Conservation (phyloP, 306 rosid species). For the Ammopiptanthus mongolicus region DNA sequence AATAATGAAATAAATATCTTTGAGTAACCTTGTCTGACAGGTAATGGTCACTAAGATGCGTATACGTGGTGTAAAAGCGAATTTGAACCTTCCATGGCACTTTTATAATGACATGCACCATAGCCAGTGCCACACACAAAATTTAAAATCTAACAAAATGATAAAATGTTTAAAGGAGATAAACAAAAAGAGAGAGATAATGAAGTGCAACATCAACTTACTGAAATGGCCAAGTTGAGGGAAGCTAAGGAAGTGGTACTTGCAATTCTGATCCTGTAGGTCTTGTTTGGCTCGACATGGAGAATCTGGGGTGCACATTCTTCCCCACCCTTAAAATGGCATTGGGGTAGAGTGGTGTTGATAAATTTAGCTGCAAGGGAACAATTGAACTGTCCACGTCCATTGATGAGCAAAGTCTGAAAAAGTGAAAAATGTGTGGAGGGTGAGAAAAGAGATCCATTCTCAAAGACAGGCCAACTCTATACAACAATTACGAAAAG, state of each 20-base stretch:
- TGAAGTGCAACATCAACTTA: conserved; percentile 21
- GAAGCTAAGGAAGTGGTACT: conserved; percentile 81
- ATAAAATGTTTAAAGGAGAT: neutral
- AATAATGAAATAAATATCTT: neutral
- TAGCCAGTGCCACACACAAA: neutral
- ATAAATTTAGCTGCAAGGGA: conserved; percentile 44
- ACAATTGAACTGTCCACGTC: conserved; percentile 77
- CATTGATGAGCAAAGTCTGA: conserved; percentile 62
- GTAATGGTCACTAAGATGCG: neutral
- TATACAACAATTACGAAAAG: neutral
- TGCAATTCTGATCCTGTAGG: conserved; percentile 66
- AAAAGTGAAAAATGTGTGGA: neutral
- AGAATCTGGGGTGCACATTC: conserved; percentile 70
- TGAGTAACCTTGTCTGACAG: neutral
- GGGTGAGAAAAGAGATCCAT: neutral
- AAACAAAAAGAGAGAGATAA: neutral
- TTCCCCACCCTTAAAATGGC: conserved; percentile 49
- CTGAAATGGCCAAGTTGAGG: conserved; percentile 78
- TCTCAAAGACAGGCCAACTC: neutral
- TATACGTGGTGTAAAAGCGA: neutral
- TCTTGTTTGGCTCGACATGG: conserved; percentile 60
- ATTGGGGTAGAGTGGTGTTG: conserved; percentile 26
- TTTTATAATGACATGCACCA: neutral
- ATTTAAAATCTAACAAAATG: neutral
- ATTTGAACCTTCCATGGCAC: neutral